These are phyloP conservation scores for Echinochloa phyllopogon DNA, from an alignment of 176 grass and related monocot genomes.

Conservation along the genomic window DNA sequence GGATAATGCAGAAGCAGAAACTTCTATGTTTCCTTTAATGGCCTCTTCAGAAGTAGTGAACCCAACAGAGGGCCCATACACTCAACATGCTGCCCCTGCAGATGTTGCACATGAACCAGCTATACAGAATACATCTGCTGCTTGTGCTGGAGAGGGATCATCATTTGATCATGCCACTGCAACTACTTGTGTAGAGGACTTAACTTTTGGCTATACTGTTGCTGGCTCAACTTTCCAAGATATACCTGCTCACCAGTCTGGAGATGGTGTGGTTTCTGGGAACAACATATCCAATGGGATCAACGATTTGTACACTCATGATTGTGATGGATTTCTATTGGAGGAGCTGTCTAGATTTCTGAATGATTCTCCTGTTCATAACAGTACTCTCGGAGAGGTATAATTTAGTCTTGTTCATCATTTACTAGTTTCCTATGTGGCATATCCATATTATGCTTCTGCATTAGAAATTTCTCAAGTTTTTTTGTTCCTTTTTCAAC, in stretches of 20 bases:
- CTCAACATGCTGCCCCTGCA: background rate
- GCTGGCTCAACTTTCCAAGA: constrained; percentile 34
- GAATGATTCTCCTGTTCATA: constrained; percentile 34
- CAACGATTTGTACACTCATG: constrained; percentile 26
- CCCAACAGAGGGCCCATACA: background rate
- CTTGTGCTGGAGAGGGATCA: constrained; percentile 19
- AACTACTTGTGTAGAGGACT: background rate
- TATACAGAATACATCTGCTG: constrained; percentile 16
- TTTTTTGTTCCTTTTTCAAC: background rate
- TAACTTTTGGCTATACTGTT: constrained; percentile 12
- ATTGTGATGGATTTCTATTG: constrained; percentile 58
- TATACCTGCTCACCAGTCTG: constrained; percentile 27
- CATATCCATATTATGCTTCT: background rate
- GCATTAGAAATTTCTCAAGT: constrained; percentile 2
- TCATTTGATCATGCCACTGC: background rate
- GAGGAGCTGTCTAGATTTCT: constrained; percentile 62
- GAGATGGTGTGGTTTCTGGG: constrained; percentile 24
- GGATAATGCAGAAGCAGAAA: constrained; percentile 58
- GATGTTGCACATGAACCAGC: constrained; percentile 5
- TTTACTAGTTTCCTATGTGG: background rate
- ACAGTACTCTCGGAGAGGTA: constrained; percentile 44
- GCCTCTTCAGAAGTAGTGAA: constrained; percentile 31
- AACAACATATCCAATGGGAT: constrained; percentile 19
- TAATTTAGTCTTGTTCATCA: background rate
- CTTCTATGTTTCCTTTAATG: constrained; percentile 44